These are phyloP conservation scores for Melampsora occidentalis DNA, from an alignment of 1,284 basidiomycete species.

Conservation along the genomic window DNA sequence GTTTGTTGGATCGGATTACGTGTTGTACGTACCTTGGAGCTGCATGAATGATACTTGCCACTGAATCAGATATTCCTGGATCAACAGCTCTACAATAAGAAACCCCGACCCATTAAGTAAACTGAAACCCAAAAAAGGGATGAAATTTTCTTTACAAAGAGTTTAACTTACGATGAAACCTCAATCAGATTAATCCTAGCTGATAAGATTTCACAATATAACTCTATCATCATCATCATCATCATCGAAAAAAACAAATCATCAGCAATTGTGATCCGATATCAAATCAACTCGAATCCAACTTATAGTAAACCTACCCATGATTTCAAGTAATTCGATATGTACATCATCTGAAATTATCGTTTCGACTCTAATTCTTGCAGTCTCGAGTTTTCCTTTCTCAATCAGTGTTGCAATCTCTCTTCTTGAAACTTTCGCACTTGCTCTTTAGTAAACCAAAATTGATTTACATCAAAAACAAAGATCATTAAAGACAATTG, in stretches of 20 bases:
- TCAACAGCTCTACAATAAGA: background rate
- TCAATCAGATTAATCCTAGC: background rate
- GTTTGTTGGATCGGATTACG: background rate
- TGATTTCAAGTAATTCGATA: constrained; percentile 51
- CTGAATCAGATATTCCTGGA: background rate
- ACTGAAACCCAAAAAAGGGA: too few relatives aligned
- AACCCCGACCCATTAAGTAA: too few relatives aligned
- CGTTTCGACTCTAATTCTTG: constrained; percentile 52
- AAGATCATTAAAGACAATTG: too few relatives aligned
- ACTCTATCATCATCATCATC: background rate
- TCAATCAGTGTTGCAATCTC: constrained; percentile 51
- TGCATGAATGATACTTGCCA: background rate
- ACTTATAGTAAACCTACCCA: constrained; percentile 43
- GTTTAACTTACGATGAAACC: background rate
- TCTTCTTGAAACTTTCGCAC: constrained; percentile 49
- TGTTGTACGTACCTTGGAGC: constrained; percentile 5
- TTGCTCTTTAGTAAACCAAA: constrained; percentile 46
- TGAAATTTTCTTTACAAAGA: background rate
- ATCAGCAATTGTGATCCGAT: background rate
- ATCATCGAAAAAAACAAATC: background rate
- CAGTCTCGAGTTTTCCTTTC: constrained; percentile 51
- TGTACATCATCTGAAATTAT: constrained; percentile 52
- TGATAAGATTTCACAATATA: constrained; percentile 6
- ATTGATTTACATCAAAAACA: too few relatives aligned
- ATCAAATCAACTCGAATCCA: background rate